Percentiles rank a stretch among this genome's conserved stretches.
Evolutionary conservation across 2,329 filamentous ascomycete genomes (phyloP).

Genomic region (Chrysosporium queenslandicum): DNA sequence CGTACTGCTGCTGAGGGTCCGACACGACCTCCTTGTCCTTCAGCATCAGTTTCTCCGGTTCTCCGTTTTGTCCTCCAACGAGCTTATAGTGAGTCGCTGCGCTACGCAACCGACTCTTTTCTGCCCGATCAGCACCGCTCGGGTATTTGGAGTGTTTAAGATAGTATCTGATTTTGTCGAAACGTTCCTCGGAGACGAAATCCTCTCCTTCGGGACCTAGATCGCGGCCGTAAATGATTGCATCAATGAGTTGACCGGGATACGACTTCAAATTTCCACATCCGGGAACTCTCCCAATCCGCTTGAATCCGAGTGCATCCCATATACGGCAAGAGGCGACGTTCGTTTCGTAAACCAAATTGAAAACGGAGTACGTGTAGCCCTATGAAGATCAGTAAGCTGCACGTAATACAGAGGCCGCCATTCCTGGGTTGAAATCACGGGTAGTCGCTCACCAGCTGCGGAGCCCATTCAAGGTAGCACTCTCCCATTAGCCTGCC

Average conservation of each 20-base stretch:
- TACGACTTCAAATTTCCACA: slow-evolving; percentile 60
- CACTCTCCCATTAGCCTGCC: slow-evolving; percentile 66
- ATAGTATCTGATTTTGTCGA: slow-evolving; percentile 98
- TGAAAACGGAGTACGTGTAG: slow-evolving; percentile 89
- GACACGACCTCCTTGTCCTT: slow-evolving; percentile 96
- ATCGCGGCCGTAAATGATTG: slow-evolving; percentile 65
- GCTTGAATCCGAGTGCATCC: slow-evolving; percentile 86
- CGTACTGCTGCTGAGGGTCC: slow-evolving; percentile 79
- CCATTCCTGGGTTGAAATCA: neutral
- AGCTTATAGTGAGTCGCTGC: slow-evolving; percentile 94
- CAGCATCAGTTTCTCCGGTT: slow-evolving; percentile 71
- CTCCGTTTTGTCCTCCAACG: slow-evolving; percentile 40
- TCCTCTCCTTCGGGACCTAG: slow-evolving; percentile 59
- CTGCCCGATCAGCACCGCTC: slow-evolving; percentile 80
- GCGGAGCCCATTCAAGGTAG: slow-evolving; percentile 67
- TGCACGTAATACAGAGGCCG: slow-evolving; percentile 23
- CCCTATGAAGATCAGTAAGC: slow-evolving; percentile 40
- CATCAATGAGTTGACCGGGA: slow-evolving; percentile 59
- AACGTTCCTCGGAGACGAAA: slow-evolving; percentile 85
- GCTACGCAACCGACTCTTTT: slow-evolving; percentile 87
- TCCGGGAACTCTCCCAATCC: slow-evolving; percentile 71
- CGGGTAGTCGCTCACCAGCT: slow-evolving; percentile 37
- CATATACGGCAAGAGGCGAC: slow-evolving; percentile 82
- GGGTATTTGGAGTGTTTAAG: slow-evolving; percentile 91
- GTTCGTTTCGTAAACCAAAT: slow-evolving; percentile 89